A percentile compares a stretch with the other conserved stretches of the same genome.
These are phyloP conservation scores for Tetragonia tetragonoides DNA, from an alignment of 148 eudicot species.

Conservation along the genomic window DNA sequence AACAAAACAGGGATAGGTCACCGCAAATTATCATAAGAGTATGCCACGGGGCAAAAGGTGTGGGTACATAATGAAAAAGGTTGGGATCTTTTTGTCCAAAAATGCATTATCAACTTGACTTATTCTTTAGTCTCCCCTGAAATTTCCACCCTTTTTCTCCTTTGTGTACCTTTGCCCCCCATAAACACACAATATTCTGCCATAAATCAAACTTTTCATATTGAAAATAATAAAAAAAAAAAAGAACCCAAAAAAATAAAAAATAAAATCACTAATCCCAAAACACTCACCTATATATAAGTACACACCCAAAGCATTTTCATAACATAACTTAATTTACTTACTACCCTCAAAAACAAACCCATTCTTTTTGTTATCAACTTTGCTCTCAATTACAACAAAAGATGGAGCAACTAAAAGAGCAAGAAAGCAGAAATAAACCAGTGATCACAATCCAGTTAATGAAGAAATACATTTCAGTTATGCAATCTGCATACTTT, in stretches of 20 bases:
- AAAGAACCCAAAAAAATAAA: no score
- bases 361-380: background rate
- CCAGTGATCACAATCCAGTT: background rate
- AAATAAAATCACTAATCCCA: no score
- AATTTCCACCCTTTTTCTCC: conserved; percentile 21
- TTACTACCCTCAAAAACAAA: no score
- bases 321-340: no score
- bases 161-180: background rate
- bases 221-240: background rate
- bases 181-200: conserved; percentile 18
- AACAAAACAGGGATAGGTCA: background rate
- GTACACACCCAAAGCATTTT: no score
- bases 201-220: background rate
- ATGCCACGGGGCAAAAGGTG: conserved; percentile 24
- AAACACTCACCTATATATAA: no score
- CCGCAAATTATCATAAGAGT: conserved; percentile 4
- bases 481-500: conserved; percentile 10
- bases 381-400: background rate
- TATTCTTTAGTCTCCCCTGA: conserved; percentile 19
- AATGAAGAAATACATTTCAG: conserved; percentile 8
- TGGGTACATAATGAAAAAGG: conserved; percentile 4
- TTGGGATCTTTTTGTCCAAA: background rate
- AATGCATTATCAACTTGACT: background rate
- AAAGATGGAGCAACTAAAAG: background rate
- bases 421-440: no score